Evolutionary conservation across 2,329 filamentous ascomycete genomes (phyloP).

Genomic region (Aspergillus sp.): DNA sequence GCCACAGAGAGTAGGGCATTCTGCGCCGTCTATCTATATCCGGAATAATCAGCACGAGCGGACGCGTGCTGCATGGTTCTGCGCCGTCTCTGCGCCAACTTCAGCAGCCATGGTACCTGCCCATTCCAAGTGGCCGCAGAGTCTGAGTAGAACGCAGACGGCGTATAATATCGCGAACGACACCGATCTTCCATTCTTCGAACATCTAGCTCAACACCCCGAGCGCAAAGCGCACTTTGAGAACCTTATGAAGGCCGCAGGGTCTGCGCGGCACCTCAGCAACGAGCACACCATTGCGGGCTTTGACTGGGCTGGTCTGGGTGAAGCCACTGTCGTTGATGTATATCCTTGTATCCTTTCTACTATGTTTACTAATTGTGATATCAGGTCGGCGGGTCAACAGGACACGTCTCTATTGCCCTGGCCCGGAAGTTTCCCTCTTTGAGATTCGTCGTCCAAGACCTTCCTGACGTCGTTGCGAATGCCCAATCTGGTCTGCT

Average conservation of each 20-base stretch:
- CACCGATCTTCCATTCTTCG: constrained; percentile 34
- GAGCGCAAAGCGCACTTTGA: constrained; percentile 52
- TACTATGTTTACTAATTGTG: too few species aligned
- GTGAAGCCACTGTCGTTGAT: constrained; percentile 56
- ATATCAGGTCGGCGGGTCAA: constrained; percentile 50
- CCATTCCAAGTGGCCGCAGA: constrained; percentile 20
- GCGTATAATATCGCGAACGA: constrained; percentile 29
- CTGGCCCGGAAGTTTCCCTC: constrained; percentile 53
- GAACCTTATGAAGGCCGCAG: constrained; percentile 55
- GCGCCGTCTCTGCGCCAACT: constrained; percentile 15
- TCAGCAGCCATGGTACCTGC: constrained; percentile 22
- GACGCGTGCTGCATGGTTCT: constrained; percentile 57
- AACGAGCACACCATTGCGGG: constrained; percentile 53
- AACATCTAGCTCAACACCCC: constrained; percentile 24
- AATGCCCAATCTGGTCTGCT: too few species aligned
- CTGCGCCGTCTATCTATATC: constrained; percentile 53
- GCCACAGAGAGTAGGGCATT: constrained; percentile 55
- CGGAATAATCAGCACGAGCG: constrained; percentile 21
- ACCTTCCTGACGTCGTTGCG: constrained; percentile 38
- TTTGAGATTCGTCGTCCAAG: constrained; percentile 56
- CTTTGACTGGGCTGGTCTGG: constrained; percentile 54
- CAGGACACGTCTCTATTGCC: constrained; percentile 58
- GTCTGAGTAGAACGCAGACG: constrained; percentile 20
- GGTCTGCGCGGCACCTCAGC: constrained; percentile 57
- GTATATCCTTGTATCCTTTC: not conserved